Evolutionary conservation across 2,329 filamentous ascomycete genomes (phyloP).

Genomic region (Fusarium bactridioides): DNA sequence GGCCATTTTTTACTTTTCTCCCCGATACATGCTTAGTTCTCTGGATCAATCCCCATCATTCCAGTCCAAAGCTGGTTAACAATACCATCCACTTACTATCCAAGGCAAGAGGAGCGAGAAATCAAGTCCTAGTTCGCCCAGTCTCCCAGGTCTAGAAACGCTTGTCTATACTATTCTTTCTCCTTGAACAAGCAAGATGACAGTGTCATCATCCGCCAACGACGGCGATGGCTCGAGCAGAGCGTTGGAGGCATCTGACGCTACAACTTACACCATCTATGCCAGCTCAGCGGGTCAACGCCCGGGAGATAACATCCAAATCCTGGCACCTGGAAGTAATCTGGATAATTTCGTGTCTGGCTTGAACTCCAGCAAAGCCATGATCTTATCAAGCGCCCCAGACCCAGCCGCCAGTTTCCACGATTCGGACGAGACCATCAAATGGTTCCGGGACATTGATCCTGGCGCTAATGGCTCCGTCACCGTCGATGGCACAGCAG

Average conservation of each 20-base stretch:
- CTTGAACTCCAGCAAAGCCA: neutral
- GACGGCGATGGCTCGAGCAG: neutral
- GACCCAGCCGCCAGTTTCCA: neutral
- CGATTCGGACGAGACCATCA: neutral
- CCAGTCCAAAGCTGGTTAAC: neutral
- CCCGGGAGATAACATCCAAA: neutral
- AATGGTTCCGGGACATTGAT: neutral
- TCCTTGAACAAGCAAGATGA: neutral
- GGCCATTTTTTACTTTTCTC: accelerated
- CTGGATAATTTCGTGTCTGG: neutral
- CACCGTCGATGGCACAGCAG: neutral
- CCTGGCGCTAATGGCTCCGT: neutral
- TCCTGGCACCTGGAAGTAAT: neutral
- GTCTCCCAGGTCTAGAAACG: neutral
- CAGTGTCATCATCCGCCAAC: accelerated
- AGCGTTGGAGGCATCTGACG: neutral
- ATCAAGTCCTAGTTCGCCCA: neutral
- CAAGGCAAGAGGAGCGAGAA: neutral
- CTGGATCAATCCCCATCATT: neutral
- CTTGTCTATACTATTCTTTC: neutral
- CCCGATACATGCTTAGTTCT: too few species aligned
- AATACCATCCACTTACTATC: neutral
- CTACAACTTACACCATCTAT: neutral
- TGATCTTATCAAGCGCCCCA: neutral
- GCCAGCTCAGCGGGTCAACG: neutral